Evolutionary conservation across 345 rosid genomes (phyloP).

Genomic region (Sisymbrium altissimum): DNA sequence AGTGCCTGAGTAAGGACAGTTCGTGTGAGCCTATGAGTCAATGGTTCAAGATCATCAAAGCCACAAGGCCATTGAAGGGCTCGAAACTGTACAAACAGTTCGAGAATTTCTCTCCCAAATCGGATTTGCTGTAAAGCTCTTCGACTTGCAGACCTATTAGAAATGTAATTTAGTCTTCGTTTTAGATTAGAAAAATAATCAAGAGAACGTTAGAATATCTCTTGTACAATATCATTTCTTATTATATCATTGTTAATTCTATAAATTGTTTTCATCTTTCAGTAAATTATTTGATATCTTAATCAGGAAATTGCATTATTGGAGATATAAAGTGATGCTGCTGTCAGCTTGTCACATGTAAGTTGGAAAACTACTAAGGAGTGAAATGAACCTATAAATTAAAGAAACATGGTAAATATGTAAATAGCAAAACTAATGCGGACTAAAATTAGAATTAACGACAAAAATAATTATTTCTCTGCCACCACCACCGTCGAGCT

Average conservation of each 20-base stretch:
- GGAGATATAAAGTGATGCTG: too few species aligned
- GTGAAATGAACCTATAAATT: too few species aligned
- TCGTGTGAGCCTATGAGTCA: conserved; percentile 66
- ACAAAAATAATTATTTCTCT: too few species aligned
- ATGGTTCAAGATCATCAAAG: conserved; percentile 71
- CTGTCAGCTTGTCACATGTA: too few species aligned
- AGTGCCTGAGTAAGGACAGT: conserved; percentile 49
- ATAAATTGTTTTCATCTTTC: neutral
- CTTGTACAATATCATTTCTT: neutral
- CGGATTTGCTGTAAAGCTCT: conserved; percentile 19
- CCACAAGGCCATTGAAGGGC: conserved; percentile 42
- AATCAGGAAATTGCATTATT: too few species aligned
- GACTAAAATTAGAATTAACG: too few species aligned
- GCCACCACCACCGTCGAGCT: too few species aligned
- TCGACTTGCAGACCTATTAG: neutral
- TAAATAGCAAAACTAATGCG: too few species aligned
- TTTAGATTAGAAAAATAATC: neutral
- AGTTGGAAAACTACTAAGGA: too few species aligned
- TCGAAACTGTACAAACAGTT: conserved; percentile 11
- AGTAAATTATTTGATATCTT: too few species aligned
- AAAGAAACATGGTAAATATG: too few species aligned
- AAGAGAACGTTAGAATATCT: neutral
- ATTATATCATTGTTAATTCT: neutral
- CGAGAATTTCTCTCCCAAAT: neutral
- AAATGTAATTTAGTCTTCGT: neutral